Conservation (phyloP, 306 rosid genomes). For the Erythrophleum fordii region DNA sequence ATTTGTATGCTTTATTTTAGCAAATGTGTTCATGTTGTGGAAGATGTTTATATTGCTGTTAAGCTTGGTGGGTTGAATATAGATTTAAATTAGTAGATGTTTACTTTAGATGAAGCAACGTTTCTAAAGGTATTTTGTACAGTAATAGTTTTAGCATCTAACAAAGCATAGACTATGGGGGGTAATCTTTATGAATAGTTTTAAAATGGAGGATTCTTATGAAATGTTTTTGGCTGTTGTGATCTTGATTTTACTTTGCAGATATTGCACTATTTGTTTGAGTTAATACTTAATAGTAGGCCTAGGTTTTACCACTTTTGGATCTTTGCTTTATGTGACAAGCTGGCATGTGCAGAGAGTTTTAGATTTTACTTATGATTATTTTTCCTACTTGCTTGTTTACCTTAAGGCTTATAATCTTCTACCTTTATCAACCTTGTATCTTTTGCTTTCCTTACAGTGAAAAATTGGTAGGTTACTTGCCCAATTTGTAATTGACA, state of each 20-base stretch:
- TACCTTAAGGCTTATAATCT: background rate
- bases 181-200: background rate
- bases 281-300: conserved; percentile 8
- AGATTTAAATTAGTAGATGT: background rate
- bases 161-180: background rate
- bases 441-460: conserved; percentile 2
- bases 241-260: background rate
- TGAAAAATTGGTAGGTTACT: conserved; percentile 10
- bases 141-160: conserved; percentile 10
- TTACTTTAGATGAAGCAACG: conserved; percentile 5
- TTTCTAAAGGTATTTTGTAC: background rate
- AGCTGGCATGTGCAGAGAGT: conserved; percentile 21
- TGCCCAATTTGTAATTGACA: conserved; percentile 17
- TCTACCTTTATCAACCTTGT: conserved; percentile 3
- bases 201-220: background rate
- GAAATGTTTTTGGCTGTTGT: background rate
- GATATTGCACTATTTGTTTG: background rate
- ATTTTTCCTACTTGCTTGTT: conserved; percentile 13
- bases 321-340: conserved; percentile 13
- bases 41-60: background rate
- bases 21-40: background rate
- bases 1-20: background rate
- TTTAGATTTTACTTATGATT: conserved; percentile 22
- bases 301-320: conserved; percentile 16
- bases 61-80: background rate